phyloP scores from a whole-genome alignment of 2,329 filamentous ascomycete genomes.

The Cytospora paraplurivora region DNA sequence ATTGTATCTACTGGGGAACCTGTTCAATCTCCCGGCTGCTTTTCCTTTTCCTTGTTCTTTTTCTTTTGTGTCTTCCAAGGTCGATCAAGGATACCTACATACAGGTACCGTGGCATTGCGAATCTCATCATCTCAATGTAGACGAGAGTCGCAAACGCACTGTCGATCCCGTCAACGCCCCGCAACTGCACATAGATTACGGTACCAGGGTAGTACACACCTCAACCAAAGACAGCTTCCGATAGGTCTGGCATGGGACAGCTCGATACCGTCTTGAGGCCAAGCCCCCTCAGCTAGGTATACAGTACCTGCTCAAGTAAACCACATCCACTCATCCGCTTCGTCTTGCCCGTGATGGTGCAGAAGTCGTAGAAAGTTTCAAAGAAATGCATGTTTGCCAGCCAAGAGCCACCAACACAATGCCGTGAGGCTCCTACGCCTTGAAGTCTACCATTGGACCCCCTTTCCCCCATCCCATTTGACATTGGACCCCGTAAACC shows the following conservation, averaged over 20 bases:
- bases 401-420: background rate
- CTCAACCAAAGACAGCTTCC: background rate
- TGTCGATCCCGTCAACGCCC: too few species aligned
- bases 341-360: background rate
- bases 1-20: background rate
- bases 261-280: background rate
- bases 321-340: background rate
- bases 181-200: too few species aligned
- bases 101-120: too few species aligned
- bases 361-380: background rate
- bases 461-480: background rate
- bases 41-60: too few species aligned
- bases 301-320: too few species aligned
- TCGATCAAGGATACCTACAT: background rate
- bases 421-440: background rate
- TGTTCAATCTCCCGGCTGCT: too few species aligned
- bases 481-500: background rate
- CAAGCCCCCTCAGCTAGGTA: too few species aligned
- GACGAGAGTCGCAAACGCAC: too few species aligned
- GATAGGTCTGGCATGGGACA: too few species aligned
- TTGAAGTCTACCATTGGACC: background rate
- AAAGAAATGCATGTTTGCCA: background rate
- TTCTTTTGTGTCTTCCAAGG: background rate
- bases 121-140: background rate
- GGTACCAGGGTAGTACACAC: slow-evolving; percentile 6